Percentiles rank a stretch among this genome's conserved stretches.
These are phyloP conservation scores for Trichoderma sp. DNA, from an alignment of 2,329 filamentous ascomycete genomes.

Conservation along the genomic window DNA sequence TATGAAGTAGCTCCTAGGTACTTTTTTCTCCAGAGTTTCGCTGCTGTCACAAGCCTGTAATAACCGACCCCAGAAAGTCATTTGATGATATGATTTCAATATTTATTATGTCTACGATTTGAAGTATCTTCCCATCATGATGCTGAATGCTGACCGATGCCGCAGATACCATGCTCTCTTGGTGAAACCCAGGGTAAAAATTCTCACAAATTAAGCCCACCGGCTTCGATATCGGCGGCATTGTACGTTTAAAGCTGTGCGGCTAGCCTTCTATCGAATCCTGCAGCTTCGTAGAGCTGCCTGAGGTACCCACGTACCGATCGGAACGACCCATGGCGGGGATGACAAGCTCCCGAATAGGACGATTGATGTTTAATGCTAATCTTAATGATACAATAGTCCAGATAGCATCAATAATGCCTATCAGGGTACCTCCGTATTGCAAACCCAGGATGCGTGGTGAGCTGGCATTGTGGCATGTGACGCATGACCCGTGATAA, in stretches of 20 bases:
- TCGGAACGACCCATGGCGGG: not conserved
- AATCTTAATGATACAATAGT: not conserved
- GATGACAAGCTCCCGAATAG: not conserved
- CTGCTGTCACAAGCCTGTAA: slow-evolving; percentile 12
- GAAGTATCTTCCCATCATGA: not conserved
- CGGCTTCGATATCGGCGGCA: slow-evolving; percentile 73
- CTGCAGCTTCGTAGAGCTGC: not conserved
- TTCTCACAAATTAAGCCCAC: slow-evolving; percentile 74
- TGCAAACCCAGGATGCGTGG: not conserved
- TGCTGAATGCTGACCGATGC: not conserved
- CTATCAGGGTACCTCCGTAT: not conserved
- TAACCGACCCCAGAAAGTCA: not conserved
- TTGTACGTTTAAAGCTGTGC: slow-evolving; percentile 55
- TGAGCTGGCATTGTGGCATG: not conserved
- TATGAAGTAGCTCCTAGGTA: slow-evolving; percentile 11
- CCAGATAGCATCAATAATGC: not conserved
- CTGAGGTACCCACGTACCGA: not conserved
- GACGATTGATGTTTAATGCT: not conserved
- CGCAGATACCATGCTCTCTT: not conserved
- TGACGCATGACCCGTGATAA: not conserved
- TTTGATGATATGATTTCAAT: not conserved
- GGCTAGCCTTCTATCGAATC: slow-evolving; percentile 59
- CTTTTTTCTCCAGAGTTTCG: not conserved
- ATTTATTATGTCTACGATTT: not conserved
- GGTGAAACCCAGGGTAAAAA: slow-evolving; percentile 39